Percentiles rank a stretch among this genome's conserved stretches.
Evolutionary conservation across 768 basidiomycete genomes (phyloP).

Genomic region (Serendipita sp.): DNA sequence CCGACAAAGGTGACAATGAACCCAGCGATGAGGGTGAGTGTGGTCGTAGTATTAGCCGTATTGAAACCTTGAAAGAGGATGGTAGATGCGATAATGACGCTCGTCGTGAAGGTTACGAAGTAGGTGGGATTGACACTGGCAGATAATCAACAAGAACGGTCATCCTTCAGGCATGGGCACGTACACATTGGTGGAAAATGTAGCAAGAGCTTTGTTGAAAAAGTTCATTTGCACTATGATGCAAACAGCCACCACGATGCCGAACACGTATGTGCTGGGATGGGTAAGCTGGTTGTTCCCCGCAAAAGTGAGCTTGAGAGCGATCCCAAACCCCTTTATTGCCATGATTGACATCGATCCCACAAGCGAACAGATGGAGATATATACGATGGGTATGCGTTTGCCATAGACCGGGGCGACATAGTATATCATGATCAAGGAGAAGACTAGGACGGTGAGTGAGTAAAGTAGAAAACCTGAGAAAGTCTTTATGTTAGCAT

Average conservation of each 20-base stretch:
- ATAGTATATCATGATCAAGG: conserved; percentile 71
- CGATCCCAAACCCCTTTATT: conserved; percentile 95
- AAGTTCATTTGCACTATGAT: conserved; percentile 91
- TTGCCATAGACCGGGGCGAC: conserved; percentile 77
- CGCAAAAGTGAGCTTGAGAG: conserved; percentile 80
- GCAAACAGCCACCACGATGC: conserved; percentile 59
- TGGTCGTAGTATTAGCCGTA: conserved; percentile 65
- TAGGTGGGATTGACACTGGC: conserved; percentile 91
- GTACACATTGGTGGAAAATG: conserved; percentile 93
- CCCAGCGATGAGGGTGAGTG: conserved; percentile 73
- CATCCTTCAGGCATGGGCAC: conserved; percentile 18
- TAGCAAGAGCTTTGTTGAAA: conserved; percentile 96
- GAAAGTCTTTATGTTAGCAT: neutral
- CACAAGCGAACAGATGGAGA: conserved; percentile 91
- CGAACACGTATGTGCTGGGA: conserved; percentile 93
- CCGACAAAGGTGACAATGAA: conserved; percentile 91
- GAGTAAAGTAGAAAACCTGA: conserved; percentile 78
- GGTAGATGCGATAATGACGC: conserved; percentile 82
- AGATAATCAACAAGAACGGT: neutral
- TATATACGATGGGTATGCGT: conserved; percentile 76
- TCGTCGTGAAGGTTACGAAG: conserved; percentile 90
- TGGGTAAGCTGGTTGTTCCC: conserved; percentile 94
- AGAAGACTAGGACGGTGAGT: conserved; percentile 65
- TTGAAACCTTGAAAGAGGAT: conserved; percentile 98
- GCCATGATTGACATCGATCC: conserved; percentile 98